Evolutionary conservation across 2,329 filamentous ascomycete genomes (phyloP).

Genomic region (Lasiodiplodia theobromae): DNA sequence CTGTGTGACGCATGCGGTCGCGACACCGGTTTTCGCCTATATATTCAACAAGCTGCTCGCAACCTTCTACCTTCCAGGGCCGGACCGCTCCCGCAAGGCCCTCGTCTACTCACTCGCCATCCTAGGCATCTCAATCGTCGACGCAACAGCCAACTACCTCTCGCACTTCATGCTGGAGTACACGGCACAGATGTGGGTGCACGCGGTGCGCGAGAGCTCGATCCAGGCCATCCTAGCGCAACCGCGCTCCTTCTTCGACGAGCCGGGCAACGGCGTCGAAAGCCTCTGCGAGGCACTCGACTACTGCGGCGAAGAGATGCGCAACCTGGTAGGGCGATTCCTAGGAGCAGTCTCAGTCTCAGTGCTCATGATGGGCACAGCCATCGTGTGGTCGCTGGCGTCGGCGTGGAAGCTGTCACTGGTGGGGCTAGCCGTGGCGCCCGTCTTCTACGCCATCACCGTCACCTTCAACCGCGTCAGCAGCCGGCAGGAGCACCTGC

Average conservation of each 20-base stretch:
- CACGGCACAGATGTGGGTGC: constrained; percentile 78
- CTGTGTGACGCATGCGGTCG: constrained; percentile 69
- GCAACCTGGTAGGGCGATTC: constrained; percentile 81
- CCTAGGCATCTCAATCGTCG: constrained; percentile 69
- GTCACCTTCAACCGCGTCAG: constrained; percentile 70
- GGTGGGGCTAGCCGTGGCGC: constrained; percentile 73
- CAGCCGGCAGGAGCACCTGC: constrained; percentile 73
- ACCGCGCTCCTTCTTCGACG: constrained; percentile 79
- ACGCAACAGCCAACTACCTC: constrained; percentile 70
- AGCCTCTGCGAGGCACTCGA: constrained; percentile 76
- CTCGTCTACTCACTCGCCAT: constrained; percentile 74
- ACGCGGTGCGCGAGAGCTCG: constrained; percentile 71
- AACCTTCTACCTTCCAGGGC: constrained; percentile 66
- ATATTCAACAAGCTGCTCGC: constrained; percentile 75
- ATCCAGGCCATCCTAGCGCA: constrained; percentile 76
- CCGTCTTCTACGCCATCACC: constrained; percentile 71
- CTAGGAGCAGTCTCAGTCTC: constrained; percentile 73
- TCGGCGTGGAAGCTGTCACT: constrained; percentile 83
- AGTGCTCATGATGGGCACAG: constrained; percentile 70
- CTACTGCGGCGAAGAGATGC: constrained; percentile 84
- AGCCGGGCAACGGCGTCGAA: constrained; percentile 67
- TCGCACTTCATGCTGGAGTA: constrained; percentile 76
- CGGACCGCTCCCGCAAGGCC: constrained; percentile 56
- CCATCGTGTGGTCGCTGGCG: constrained; percentile 75
- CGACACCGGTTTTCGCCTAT: constrained; percentile 78